Conservation (phyloP, 345 rosid species). For the Populus deltoides region DNA sequence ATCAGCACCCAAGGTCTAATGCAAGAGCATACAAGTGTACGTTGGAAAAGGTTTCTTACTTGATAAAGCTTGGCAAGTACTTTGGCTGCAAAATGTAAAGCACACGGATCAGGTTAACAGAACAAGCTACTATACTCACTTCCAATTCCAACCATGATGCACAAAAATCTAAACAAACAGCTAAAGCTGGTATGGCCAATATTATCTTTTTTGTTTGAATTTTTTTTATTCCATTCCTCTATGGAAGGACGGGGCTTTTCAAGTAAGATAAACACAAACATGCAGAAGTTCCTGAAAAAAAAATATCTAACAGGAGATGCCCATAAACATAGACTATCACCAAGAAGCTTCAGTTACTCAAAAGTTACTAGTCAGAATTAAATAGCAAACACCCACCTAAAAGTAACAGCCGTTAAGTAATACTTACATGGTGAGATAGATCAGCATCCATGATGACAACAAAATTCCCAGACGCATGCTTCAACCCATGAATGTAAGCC, state of each 20-base stretch:
- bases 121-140: neutral
- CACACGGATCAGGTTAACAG: constrained; percentile 2
- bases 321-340: neutral
- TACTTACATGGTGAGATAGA: constrained; percentile 94
- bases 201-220: neutral
- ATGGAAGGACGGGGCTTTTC: neutral
- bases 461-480: constrained; percentile 88
- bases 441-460: constrained; percentile 98
- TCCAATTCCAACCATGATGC: neutral
- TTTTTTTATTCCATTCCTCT: neutral
- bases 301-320: neutral
- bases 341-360: neutral
- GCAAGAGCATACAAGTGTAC: neutral
- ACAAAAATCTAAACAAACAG: neutral
- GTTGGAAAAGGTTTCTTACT: constrained; percentile 43
- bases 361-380: neutral
- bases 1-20: neutral
- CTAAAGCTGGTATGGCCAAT: neutral
- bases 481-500: constrained; percentile 85
- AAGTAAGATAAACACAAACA: neutral
- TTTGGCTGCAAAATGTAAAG: constrained; percentile 69
- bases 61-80: constrained; percentile 88
- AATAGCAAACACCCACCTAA: neutral
- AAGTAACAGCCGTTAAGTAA: neutral
- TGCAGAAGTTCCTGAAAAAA: neutral